Base-by-base conservation (phyloP, 306 rosid species). In the Trichosanthes truncata region DNA sequence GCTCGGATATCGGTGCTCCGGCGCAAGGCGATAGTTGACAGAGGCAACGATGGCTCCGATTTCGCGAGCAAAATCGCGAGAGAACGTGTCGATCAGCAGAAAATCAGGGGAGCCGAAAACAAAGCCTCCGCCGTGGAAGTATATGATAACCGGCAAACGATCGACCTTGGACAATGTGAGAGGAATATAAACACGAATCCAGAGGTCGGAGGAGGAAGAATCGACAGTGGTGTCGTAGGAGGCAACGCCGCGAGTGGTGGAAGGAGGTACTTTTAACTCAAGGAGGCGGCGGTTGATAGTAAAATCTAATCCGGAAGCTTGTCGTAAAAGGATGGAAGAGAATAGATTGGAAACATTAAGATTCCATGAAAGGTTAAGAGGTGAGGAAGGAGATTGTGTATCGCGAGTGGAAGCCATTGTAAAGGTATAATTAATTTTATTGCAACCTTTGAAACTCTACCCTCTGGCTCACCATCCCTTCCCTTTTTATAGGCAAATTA, bases 111-210 rank as follows among this genome's bases (percentile, higher is more conserved):
- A 69, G 35, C 35, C 53, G 6, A 4, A 69, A 5, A 41, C 76
- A 41, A 69, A 69, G 29, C 76, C 76, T 11, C 53, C 76, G 20
- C 76, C 76, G 15, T 69, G 76, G 53, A 69, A 69, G 53, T n/a
- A 69, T 36, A 69, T 1, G 5, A 69, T 5, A 21, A 69, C 9
- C 0, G 76, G 76, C 33, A 69, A 1, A 1, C 29, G 49, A 66
- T 63, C 45, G 51, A 31, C 5, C 2, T 36, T 29, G 7, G 17
- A 20, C 6, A 20, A 20, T 3, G 51, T 3, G 51, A 20, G 25
- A 67, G 74, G 74, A 0, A 3, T 67, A 38, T 67, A 67, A 20
- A 67, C 49, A 18, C 74, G 74, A 67, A 18, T 5, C 74, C 74
- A 67, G 25, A 67, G 74, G 31, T 67, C 74, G 43, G 71, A 33